Conservation (phyloP, 1,139 yeast species). For the Pichia sp. region DNA sequence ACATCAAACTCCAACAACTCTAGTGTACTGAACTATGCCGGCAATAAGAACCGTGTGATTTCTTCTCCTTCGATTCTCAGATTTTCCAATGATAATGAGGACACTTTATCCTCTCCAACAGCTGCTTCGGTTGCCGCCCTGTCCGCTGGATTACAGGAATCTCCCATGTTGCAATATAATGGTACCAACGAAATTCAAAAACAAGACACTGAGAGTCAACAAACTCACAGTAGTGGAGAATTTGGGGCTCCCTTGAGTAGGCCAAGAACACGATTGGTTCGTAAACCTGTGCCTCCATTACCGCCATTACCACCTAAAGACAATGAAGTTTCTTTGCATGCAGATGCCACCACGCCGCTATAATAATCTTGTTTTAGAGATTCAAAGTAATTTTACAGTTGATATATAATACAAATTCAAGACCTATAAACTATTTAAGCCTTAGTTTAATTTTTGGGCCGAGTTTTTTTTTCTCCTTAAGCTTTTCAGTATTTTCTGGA, state of each 20-base stretch:
- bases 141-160: conserved; percentile 1
- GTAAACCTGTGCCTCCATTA: background rate
- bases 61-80: background rate
- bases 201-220: background rate
- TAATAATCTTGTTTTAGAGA: background rate
- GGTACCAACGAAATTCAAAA: background rate
- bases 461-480: background rate
- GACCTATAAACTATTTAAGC: conserved; percentile 15
- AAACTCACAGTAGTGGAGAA: background rate
- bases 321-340: background rate
- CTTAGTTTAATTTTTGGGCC: conserved; percentile 21
- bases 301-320: conserved; percentile 10
- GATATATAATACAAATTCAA: conserved; percentile 3
- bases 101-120: background rate
- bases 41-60: background rate
- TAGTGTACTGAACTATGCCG: background rate
- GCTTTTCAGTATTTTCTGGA: background rate
- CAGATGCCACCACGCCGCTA: background rate
- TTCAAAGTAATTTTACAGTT: conserved; percentile 1
- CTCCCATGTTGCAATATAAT: conserved; percentile 1
- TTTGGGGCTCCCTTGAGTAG: background rate
- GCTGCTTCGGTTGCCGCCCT: background rate
- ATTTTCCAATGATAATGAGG: background rate
- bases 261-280: background rate
- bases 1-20: background rate